These are phyloP conservation scores for Phytophthora ramorum DNA, from an alignment of 352 stramenopile species.

Conservation along the genomic window DNA sequence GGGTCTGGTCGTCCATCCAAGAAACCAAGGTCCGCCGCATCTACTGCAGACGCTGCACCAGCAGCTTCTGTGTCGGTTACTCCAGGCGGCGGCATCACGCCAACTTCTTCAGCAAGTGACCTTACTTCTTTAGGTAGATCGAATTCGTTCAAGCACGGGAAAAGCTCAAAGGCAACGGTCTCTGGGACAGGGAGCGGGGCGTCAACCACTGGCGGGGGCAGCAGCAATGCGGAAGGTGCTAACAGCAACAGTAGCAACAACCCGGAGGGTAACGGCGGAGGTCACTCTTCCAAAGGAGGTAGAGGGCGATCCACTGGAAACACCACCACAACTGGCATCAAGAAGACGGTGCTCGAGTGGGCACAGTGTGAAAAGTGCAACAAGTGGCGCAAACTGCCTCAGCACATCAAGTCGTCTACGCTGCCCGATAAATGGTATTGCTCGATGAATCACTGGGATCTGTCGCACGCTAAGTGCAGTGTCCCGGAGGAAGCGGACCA, in stretches of 20 bases:
- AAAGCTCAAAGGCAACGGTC: constrained; percentile 25
- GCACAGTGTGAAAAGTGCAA: constrained; percentile 96
- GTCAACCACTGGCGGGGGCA: constrained; percentile 4
- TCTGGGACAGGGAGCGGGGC: constrained; percentile 17
- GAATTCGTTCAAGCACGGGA: constrained; percentile 32
- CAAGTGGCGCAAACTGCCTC: constrained; percentile 96
- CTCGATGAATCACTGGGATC: constrained; percentile 95
- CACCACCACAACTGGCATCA: constrained; percentile 39
- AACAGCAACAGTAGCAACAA: constrained; percentile 15
- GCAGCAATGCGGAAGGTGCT: constrained; percentile 11
- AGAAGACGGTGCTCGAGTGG: constrained; percentile 92
- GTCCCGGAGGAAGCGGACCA: constrained; percentile 82
- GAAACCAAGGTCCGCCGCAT: constrained; percentile 44
- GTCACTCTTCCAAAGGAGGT: constrained; percentile 27
- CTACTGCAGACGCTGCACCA: constrained; percentile 13
- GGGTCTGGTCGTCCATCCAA: constrained; percentile 52
- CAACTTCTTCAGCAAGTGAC: constrained; percentile 26
- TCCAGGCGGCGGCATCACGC: constrained; percentile 10
- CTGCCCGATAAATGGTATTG: constrained; percentile 97
- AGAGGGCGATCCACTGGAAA: constrained; percentile 20
- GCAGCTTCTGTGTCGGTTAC: constrained; percentile 22
- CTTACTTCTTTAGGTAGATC: constrained; percentile 19
- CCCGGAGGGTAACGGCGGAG: not conserved
- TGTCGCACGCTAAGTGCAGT: constrained; percentile 74
- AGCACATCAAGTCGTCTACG: constrained; percentile 90